phyloP scores from a whole-genome alignment of 192 early-diverging fungal genomes.

The Backusella westeae region DNA sequence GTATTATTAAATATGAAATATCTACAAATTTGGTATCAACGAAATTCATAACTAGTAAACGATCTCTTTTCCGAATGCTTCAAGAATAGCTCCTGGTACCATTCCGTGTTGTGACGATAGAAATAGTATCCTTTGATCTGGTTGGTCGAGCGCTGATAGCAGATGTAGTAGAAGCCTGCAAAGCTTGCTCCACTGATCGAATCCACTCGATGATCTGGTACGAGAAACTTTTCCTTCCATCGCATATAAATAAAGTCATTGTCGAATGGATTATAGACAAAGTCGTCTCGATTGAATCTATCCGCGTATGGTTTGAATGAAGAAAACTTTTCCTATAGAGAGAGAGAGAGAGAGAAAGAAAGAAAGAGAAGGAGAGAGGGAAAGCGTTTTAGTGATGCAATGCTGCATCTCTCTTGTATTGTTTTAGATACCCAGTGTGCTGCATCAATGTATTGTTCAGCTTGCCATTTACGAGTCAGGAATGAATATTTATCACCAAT shows the following conservation, averaged over 20 bases:
- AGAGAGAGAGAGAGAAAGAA: not conserved
- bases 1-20: too few relatives aligned
- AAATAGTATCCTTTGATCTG: constrained; percentile 64
- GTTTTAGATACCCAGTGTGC: constrained; percentile 66
- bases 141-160: constrained; percentile 62
- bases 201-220: constrained; percentile 78
- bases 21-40: constrained; percentile 23
- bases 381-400: not conserved
- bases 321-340: constrained; percentile 6
- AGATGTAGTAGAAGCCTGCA: constrained; percentile 91
- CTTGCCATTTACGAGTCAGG: constrained; percentile 82
- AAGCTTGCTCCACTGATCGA: constrained; percentile 81
- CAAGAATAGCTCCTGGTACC: constrained; percentile 50
- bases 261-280: constrained; percentile 38
- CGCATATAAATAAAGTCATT: constrained; percentile 82
- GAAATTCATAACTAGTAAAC: constrained; percentile 47
- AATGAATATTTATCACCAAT: constrained; percentile 78
- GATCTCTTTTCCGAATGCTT: constrained; percentile 37
- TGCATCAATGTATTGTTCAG: constrained; percentile 65
- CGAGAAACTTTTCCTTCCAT: constrained; percentile 91
- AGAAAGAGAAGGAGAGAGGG: not conserved
- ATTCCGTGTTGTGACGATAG: constrained; percentile 55
- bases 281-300: constrained; percentile 25
- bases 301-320: constrained; percentile 13
- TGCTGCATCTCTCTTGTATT: not conserved